A percentile compares a stretch with the other conserved stretches of the same genome.
phyloP scores from a whole-genome alignment of 805 yeast genomes.

The Tanozyma kutaoensis region DNA sequence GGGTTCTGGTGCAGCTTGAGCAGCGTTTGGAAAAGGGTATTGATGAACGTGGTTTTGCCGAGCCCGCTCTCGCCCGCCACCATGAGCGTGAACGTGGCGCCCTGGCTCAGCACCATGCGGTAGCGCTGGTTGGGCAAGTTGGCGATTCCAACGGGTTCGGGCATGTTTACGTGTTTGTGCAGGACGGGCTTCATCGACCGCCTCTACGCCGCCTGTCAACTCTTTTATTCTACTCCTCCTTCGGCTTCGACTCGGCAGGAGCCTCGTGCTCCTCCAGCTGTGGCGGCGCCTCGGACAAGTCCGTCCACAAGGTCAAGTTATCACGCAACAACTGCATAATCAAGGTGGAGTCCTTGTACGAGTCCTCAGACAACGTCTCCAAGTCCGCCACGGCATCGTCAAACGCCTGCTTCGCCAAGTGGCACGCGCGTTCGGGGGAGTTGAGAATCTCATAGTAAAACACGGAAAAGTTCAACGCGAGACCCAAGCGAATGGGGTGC shows the following conservation, averaged over 20 bases:
- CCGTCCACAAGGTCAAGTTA: constrained; percentile 97
- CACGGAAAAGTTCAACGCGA: constrained; percentile 95
- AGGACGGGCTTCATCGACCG: not conserved
- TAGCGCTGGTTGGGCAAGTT: constrained; percentile 64
- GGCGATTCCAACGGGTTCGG: constrained; percentile 56
- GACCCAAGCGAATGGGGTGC: constrained; percentile 95
- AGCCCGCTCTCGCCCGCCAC: constrained; percentile 86
- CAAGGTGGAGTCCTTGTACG: constrained; percentile 95
- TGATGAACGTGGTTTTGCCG: constrained; percentile 86
- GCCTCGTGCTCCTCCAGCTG: constrained; percentile 13
- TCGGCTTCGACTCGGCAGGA: constrained; percentile 11
- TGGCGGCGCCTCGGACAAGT: constrained; percentile 67
- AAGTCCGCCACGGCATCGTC: constrained; percentile 99
- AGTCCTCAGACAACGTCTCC: constrained; percentile 94
- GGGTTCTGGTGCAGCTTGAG: constrained; percentile 47
- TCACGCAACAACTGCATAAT: constrained; percentile 98
- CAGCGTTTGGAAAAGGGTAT: constrained; percentile 69
- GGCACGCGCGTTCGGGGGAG: constrained; percentile 98
- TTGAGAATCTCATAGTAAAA: constrained; percentile 97
- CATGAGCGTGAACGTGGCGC: constrained; percentile 71
- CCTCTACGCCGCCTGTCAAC: not conserved
- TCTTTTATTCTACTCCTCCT: constrained; percentile 11
- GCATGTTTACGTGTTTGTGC: too few relatives aligned
- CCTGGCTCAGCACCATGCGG: constrained; percentile 62
- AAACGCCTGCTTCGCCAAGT: constrained; percentile 96